Evolutionary conservation across 2,329 filamentous ascomycete species (phyloP), one percentile per base, ranked within the genome.

Genomic region (Amesomyces nigricolor): DNA sequence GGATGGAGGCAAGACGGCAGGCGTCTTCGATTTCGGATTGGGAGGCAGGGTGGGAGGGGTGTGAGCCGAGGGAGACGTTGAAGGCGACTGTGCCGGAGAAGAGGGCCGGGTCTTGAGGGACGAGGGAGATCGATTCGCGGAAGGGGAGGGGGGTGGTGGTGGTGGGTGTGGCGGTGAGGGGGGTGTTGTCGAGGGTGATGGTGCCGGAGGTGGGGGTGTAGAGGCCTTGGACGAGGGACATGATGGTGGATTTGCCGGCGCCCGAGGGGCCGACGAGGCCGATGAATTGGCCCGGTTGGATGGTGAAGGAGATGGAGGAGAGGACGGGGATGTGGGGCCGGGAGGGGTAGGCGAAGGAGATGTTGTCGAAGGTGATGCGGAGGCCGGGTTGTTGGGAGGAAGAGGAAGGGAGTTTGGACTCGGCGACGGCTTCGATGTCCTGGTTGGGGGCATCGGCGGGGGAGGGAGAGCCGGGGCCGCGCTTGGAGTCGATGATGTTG

Each of bases 1-100:
- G 85, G 59, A 89, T 87, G 64, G 87, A 86, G 37, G 85, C 85
- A 14, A 86, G 70, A 54, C 78, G 77, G 65, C 85, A 88, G 0
- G 86, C 86, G 51, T 81, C 79, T 59, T 85, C 76, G 45, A 89
- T 83, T 46, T 88, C 85, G 8, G 73, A 78, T 44, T 82, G 72
- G 0, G 76, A 79, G 1, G 79, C 79, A 35, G 78, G 75, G 40
- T 78, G 72, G 11, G 74, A 78, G 1, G 82, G 83, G 1, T 75
- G 72, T 0, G 77, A 75, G 9, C 80, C 81, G 2, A 84, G 72
- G 1, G 72, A 70, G 29, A 84, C 71, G 65, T 84, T 84, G 68
- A 82, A 82, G 5, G 67, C 69, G 39, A 83, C 70, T 13, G 71
- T 80, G 11, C 80, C 81, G 30, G 80, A 75, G 62, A 84, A 83